Percentiles rank a stretch among this genome's conserved stretches.
These are phyloP conservation scores for Hericium alpestre DNA, from an alignment of 768 basidiomycete species.

Conservation along the genomic window DNA sequence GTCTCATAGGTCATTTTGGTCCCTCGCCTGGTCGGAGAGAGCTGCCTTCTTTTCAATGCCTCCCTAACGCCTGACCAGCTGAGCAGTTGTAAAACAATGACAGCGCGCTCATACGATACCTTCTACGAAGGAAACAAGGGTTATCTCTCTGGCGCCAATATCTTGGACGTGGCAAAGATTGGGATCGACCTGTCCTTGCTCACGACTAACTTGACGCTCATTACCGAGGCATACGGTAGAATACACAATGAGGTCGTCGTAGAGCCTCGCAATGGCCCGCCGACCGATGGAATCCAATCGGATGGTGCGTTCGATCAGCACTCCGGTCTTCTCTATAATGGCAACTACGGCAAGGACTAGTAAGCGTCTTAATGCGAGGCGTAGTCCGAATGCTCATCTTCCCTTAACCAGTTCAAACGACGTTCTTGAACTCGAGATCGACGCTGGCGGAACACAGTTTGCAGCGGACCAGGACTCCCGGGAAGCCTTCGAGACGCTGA, in stretches of 20 bases:
- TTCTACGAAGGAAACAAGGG: conserved; percentile 18
- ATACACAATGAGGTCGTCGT: conserved; percentile 46
- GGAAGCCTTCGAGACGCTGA: conserved; percentile 41
- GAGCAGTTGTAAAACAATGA: conserved; percentile 7
- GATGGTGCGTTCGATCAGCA: conserved; percentile 43
- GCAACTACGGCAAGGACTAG: conserved; percentile 56
- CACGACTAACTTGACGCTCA: conserved; percentile 28
- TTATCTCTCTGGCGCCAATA: conserved; percentile 53
- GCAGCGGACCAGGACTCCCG: conserved; percentile 29
- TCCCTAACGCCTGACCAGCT: conserved; percentile 6
- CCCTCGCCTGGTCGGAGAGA: conserved; percentile 8
- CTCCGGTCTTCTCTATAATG: conserved; percentile 49
- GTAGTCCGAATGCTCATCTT: neutral
- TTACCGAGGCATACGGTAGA: conserved; percentile 38
- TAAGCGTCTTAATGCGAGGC: conserved; percentile 14
- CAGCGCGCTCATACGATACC: conserved; percentile 10
- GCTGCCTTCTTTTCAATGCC: conserved; percentile 11
- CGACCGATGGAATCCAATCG: conserved; percentile 48
- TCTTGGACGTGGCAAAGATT: conserved; percentile 46
- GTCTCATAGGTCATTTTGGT: conserved; percentile 9
- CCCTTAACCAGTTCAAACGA: conserved; percentile 40
- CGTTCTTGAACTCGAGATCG: conserved; percentile 49
- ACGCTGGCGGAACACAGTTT: conserved; percentile 49
- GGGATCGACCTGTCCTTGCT: conserved; percentile 15
- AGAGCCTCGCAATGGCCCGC: conserved; percentile 24